Evolutionary conservation across 768 basidiomycete species (phyloP), one percentile per base, ranked within the genome.

Genomic region (Mycena epipterygia): DNA sequence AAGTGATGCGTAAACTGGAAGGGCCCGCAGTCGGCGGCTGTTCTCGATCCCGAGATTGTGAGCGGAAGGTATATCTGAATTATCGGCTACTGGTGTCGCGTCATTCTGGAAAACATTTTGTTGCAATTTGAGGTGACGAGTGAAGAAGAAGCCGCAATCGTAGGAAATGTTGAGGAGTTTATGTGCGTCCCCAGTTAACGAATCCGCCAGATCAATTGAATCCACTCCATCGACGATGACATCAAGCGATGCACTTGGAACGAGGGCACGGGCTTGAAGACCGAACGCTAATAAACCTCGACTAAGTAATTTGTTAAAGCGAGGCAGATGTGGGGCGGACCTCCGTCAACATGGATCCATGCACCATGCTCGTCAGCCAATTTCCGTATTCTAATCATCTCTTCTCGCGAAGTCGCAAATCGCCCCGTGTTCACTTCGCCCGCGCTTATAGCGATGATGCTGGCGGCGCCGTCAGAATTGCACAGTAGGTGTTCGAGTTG

Each of bases 121-220:
- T n/a, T 69, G 72, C 9, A 73, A n/a, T 25, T 29, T 16, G 1
- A 67, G 55, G 27, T 73, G 66, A 4, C 62, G 60, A 2, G 61
- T 68, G 33, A 73, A 70, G 64, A 73, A 73, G 32, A 73, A 73
- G 23, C 72, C 72, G 30, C 72, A 73, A 25, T 73, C 72, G 58
- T 73, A 73, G 0, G 72, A 63, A 30, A 64, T 56, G 21, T 73
- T 64, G 27, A 73, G 56, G 7, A 73, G 59, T 17, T 73, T 73
- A 30, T 73, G 72, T 3, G 64, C 64, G 48, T 73, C 72, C 8
- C 72, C 72, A 4, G 72, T 48, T 1, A 73, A 11, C 6, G 72
- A 73, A 41, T 73, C 72, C 6, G 72, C 72, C 3, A 73, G 55
- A 14, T 67, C 42, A 23, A 73, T 37, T 0, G 42, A 19, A 33